Evolutionary conservation across 371 early-diverging fungal genomes (phyloP).

Genomic region (Haplosporangium sp.): DNA sequence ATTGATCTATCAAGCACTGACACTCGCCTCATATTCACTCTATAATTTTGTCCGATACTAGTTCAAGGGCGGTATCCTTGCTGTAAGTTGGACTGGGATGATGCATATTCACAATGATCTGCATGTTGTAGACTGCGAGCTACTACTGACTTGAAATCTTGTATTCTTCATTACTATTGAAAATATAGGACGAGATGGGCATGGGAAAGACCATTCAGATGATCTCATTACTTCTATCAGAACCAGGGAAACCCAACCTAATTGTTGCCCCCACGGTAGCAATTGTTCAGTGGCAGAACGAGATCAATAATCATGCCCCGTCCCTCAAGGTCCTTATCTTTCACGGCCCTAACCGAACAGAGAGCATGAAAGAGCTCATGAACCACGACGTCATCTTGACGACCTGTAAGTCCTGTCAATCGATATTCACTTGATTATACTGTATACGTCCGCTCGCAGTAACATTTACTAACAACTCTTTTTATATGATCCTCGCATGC

Average conservation of each 20-base stretch:
- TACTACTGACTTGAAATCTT: background rate
- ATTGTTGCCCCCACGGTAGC: constrained; percentile 93
- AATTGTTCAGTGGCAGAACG: constrained; percentile 89
- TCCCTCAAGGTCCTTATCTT: constrained; percentile 74
- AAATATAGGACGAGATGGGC: constrained; percentile 92
- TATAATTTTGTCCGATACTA: constrained; percentile 34
- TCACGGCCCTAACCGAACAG: constrained; percentile 75
- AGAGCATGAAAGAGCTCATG: constrained; percentile 60
- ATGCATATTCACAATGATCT: background rate
- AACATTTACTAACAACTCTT: background rate
- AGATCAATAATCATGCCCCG: constrained; percentile 80
- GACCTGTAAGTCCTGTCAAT: constrained; percentile 67
- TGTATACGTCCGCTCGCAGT: background rate
- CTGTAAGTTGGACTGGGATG: constrained; percentile 55
- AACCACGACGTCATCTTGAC: constrained; percentile 87
- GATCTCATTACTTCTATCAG: constrained; percentile 83
- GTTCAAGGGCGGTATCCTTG: constrained; percentile 88
- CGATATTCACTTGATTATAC: background rate
- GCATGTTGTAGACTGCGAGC: background rate
- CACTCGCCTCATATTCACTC: background rate
- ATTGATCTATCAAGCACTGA: background rate
- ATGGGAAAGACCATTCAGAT: constrained; percentile 99
- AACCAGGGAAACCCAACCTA: constrained; percentile 79
- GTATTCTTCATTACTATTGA: background rate
- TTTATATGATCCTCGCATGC: background rate